phyloP scores from a whole-genome alignment of 1,139 yeast species.

The Pneumocystis sp. region DNA sequence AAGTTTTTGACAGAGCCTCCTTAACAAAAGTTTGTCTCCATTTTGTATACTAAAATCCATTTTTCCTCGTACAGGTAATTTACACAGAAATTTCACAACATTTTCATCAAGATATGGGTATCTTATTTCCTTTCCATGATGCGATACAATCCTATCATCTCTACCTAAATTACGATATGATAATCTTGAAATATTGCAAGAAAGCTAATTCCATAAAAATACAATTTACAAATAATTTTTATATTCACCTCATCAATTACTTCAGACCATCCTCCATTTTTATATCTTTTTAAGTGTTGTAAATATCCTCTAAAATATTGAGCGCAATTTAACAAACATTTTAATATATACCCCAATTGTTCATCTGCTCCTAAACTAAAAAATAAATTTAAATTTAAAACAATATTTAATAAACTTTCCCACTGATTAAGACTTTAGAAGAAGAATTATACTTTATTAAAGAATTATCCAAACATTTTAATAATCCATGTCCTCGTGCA shows the following conservation, averaged over 20 bases:
- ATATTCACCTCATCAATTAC: conserved; percentile 42
- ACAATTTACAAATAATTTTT: background rate
- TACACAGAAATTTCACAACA: conserved; percentile 38
- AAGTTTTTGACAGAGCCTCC: conserved; percentile 40
- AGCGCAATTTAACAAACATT: background rate
- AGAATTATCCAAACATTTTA: background rate
- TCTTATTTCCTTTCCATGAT: conserved; percentile 81
- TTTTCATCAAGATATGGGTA: conserved; percentile 69
- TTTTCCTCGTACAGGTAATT: conserved; percentile 25
- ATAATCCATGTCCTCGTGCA: conserved; percentile 38
- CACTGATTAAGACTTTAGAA: conserved; percentile 14
- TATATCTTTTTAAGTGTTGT: conserved; percentile 39
- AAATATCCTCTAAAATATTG: conserved; percentile 51
- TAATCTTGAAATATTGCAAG: conserved; percentile 51
- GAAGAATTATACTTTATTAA: background rate
- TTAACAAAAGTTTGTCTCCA: conserved; percentile 46
- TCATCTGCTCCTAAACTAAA: conserved; percentile 95
- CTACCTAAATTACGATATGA: conserved; percentile 72
- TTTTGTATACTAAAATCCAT: conserved; percentile 18
- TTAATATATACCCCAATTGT: conserved; percentile 35
- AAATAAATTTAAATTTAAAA: conserved; percentile 53
- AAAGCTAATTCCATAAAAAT: background rate
- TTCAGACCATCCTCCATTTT: conserved; percentile 21
- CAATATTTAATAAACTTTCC: conserved; percentile 24
- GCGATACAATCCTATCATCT: conserved; percentile 73